phyloP scores from a whole-genome alignment of 176 grass and related monocot genomes.

The Ensete glaucum region DNA sequence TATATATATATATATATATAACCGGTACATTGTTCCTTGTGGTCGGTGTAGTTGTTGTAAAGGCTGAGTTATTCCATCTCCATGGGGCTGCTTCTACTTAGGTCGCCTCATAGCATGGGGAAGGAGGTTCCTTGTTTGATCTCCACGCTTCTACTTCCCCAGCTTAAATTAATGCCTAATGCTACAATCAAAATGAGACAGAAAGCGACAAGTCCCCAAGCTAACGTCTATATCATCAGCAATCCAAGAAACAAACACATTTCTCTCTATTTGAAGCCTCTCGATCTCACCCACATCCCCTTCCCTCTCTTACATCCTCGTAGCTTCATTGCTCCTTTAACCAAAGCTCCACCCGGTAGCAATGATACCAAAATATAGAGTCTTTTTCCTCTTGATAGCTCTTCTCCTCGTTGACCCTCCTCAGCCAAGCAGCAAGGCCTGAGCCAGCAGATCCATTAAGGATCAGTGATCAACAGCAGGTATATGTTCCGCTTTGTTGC shows the following conservation, averaged over 20 bases:
- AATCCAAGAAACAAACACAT: too few relatives aligned
- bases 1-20: too few relatives aligned
- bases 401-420: background rate
- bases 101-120: background rate
- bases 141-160: background rate
- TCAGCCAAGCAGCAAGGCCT: background rate
- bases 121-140: constrained; percentile 1
- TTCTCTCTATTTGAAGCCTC: too few relatives aligned
- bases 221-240: too few relatives aligned
- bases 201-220: too few relatives aligned
- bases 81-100: background rate
- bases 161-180: too few relatives aligned
- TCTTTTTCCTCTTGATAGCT: background rate
- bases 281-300: too few relatives aligned
- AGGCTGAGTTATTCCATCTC: background rate
- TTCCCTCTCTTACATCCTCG: too few relatives aligned
- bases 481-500: background rate
- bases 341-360: background rate
- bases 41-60: background rate
- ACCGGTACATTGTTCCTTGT: background rate
- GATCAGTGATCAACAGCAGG: background rate
- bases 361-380: background rate
- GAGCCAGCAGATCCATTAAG: background rate
- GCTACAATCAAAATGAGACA: too few relatives aligned
- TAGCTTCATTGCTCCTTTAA: too few relatives aligned